Percentiles rank a stretch among this genome's conserved stretches.
Conservation (phyloP, 2,329 filamentous ascomycete genomes). For the Achaetomium macrosporum region DNA sequence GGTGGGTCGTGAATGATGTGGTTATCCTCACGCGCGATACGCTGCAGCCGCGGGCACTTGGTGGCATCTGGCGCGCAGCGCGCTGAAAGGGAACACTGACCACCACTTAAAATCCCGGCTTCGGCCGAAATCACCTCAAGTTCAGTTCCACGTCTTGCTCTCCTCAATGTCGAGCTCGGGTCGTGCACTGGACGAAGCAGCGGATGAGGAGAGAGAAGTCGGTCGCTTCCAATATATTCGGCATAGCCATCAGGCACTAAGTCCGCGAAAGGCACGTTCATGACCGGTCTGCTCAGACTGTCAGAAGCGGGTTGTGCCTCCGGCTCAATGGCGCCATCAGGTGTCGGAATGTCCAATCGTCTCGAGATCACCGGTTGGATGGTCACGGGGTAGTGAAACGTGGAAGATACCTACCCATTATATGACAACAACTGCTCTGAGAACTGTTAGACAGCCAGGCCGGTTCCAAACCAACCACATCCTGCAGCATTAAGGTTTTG, state of each 20-base stretch:
- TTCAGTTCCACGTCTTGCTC: not conserved
- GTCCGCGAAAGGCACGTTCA: not conserved
- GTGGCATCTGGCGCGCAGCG: not conserved
- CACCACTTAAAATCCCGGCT: constrained; percentile 2
- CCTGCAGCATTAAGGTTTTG: not conserved
- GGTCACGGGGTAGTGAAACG: too few relatives aligned
- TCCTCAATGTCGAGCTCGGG: not conserved
- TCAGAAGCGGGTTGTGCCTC: not conserved
- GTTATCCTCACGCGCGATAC: constrained; percentile 2
- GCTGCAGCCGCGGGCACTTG: not conserved
- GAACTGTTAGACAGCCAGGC: too few relatives aligned
- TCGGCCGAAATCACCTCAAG: not conserved
- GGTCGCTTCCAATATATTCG: not conserved
- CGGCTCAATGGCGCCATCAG: constrained; percentile 7
- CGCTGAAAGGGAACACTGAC: constrained; percentile 1
- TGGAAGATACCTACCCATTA: too few relatives aligned
- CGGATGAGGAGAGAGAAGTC: not conserved
- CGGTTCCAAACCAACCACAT: too few relatives aligned
- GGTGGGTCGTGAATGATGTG: not conserved
- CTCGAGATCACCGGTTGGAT: not conserved
- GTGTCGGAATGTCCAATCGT: constrained; percentile 1
- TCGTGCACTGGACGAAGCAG: too few relatives aligned
- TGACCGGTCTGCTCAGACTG: not conserved
- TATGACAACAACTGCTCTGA: too few relatives aligned
- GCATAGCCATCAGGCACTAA: too few relatives aligned